phyloP scores from a whole-genome alignment of 768 basidiomycete species.

The Cytidiella melzeri region DNA sequence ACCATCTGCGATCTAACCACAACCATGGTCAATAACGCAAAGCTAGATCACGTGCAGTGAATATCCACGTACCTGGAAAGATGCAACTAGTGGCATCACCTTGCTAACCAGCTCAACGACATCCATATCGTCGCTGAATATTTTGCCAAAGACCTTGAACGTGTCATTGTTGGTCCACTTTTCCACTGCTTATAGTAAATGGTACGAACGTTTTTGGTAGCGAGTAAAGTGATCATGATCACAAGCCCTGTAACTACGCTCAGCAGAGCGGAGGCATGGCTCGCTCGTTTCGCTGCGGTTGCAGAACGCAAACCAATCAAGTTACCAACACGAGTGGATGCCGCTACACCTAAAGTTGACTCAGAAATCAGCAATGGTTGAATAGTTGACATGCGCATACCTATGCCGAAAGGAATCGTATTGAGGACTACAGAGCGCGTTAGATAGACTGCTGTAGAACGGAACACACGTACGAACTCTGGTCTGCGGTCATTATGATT shows the following conservation, averaged over 20 bases:
- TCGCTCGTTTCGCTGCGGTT: slow-evolving; percentile 45
- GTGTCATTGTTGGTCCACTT: too few species aligned
- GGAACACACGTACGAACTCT: slow-evolving; percentile 38
- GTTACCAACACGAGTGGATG: slow-evolving; percentile 69
- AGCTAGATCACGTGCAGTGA: neutral
- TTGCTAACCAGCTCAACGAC: slow-evolving; percentile 44
- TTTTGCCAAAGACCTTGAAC: slow-evolving; percentile 61
- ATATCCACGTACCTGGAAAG: slow-evolving; percentile 37
- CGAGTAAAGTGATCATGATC: slow-evolving; percentile 56
- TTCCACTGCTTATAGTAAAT: too few species aligned
- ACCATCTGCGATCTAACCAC: slow-evolving; percentile 41
- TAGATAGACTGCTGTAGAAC: neutral
- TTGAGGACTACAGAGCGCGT: slow-evolving; percentile 45
- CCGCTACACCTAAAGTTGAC: slow-evolving; percentile 46
- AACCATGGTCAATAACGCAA: neutral
- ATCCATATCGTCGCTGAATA: slow-evolving; percentile 60
- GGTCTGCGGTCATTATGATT: slow-evolving; percentile 76
- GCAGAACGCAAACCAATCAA: slow-evolving; percentile 56
- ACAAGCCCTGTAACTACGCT: slow-evolving; percentile 52
- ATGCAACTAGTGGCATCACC: slow-evolving; percentile 50
- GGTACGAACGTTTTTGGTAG: slow-evolving; percentile 50
- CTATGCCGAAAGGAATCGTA: slow-evolving; percentile 72
- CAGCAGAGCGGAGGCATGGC: slow-evolving; percentile 57
- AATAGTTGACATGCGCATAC: slow-evolving; percentile 23
- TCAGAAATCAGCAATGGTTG: neutral